Conservation (phyloP, 1,139 yeast genomes). For the Saccharomyces uvarum region DNA sequence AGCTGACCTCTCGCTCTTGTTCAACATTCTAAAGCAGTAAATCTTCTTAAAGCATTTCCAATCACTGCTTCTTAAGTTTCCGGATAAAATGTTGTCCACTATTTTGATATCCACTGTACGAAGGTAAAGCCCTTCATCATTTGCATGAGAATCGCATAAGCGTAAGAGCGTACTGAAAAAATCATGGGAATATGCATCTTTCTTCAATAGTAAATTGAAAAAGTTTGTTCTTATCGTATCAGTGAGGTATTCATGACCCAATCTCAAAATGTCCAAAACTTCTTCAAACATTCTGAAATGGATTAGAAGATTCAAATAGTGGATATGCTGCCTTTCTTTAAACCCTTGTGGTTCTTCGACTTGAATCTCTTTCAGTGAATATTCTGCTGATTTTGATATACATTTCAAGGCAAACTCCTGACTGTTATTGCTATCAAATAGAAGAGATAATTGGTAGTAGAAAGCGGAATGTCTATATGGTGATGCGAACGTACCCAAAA, state of each 20-base stretch:
- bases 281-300: constrained; percentile 25
- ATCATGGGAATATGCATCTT: constrained; percentile 1
- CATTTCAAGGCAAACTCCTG: constrained; percentile 22
- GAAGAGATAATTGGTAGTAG: constrained; percentile 18
- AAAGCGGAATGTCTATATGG: constrained; percentile 14
- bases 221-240: constrained; percentile 18
- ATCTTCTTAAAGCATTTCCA: constrained; percentile 24
- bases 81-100: constrained; percentile 37
- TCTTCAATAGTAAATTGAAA: constrained; percentile 22
- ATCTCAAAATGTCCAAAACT: constrained; percentile 27
- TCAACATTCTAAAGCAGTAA: constrained; percentile 26
- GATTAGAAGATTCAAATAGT: constrained; percentile 23
- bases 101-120: constrained; percentile 37
- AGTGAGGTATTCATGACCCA: constrained; percentile 21
- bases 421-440: constrained; percentile 15
- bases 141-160: constrained; percentile 12
- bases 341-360: constrained; percentile 18
- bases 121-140: constrained; percentile 12
- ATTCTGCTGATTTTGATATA: constrained; percentile 26
- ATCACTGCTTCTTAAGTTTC: constrained; percentile 12
- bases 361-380: constrained; percentile 17
- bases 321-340: constrained; percentile 21
- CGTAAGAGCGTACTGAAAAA: constrained; percentile 24
- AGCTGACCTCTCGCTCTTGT: constrained; percentile 28
- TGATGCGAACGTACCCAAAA: constrained; percentile 16